phyloP scores from a whole-genome alignment of 1,284 basidiomycete species.

The Rhodotorula sp. region DNA sequence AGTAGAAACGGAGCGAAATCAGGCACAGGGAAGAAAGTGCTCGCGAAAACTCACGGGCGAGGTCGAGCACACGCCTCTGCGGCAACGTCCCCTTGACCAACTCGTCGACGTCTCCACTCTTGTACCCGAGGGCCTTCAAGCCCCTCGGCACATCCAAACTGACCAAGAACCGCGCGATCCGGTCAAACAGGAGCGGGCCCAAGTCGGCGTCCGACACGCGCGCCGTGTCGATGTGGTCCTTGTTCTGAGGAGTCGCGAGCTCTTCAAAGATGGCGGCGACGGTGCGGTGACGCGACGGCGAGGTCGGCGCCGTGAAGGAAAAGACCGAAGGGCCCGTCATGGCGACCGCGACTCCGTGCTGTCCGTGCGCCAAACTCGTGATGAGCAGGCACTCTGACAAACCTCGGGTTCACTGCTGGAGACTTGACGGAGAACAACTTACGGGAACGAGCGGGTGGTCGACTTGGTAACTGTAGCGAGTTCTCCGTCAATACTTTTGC shows the following conservation, averaged over 20 bases:
- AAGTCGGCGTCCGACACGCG: conserved; percentile 78
- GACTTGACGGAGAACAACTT: not conserved
- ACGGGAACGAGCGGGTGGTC: conserved; percentile 85
- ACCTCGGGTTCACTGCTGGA: not conserved
- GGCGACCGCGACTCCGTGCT: conserved; percentile 61
- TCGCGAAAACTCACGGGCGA: conserved; percentile 62
- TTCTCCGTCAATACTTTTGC: not conserved
- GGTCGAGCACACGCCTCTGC: conserved; percentile 79
- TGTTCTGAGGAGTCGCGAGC: conserved; percentile 56
- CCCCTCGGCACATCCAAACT: conserved; percentile 83
- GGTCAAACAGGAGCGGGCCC: conserved; percentile 78
- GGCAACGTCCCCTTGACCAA: conserved; percentile 85
- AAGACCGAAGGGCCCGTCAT: conserved; percentile 87
- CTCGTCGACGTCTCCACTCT: conserved; percentile 39
- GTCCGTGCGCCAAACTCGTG: not conserved
- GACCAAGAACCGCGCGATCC: conserved; percentile 88
- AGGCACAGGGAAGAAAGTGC: not conserved
- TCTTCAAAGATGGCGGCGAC: conserved; percentile 74
- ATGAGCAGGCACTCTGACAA: no score
- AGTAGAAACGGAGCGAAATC: not conserved
- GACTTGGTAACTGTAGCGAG: conserved; percentile 55
- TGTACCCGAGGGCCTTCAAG: conserved; percentile 70
- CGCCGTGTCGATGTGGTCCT: conserved; percentile 57
- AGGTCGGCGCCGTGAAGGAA: conserved; percentile 87
- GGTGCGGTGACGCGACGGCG: conserved; percentile 84